These are phyloP conservation scores for Elsinoe perseae DNA, from an alignment of 2,329 filamentous ascomycete genomes.

Conservation along the genomic window DNA sequence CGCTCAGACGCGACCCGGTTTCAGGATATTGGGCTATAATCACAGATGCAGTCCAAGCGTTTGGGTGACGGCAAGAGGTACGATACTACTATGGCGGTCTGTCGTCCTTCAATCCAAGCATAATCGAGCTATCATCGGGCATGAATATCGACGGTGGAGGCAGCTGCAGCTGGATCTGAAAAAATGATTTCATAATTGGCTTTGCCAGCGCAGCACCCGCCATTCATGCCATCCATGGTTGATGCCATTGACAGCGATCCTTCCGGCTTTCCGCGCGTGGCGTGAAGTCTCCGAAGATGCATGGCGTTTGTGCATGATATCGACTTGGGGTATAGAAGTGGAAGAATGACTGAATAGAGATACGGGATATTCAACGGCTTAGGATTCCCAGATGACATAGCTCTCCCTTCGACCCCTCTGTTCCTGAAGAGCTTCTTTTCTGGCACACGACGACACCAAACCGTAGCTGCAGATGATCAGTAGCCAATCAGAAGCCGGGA, in stretches of 20 bases:
- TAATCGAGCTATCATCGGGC: constrained; percentile 2
- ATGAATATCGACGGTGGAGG: neutral
- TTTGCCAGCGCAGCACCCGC: constrained; percentile 12
- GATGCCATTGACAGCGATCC: neutral
- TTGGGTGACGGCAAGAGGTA: neutral
- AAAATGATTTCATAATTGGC: constrained; percentile 8
- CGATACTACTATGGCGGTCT: neutral
- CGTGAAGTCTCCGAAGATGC: neutral
- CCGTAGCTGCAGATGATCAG: constrained; percentile 1
- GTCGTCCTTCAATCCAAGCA: neutral
- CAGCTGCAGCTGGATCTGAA: neutral
- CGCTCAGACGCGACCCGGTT: constrained; percentile 13
- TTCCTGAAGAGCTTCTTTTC: constrained; percentile 10
- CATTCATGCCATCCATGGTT: neutral
- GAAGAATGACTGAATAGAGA: neutral
- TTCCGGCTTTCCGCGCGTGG: neutral
- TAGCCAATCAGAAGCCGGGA: constrained; percentile 2
- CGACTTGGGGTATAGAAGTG: neutral
- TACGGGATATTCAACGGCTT: neutral
- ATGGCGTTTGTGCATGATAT: neutral
- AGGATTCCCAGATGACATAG: constrained; percentile 4
- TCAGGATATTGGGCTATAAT: constrained; percentile 12
- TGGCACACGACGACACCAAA: constrained; percentile 7
- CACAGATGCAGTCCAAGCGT: constrained; percentile 5
- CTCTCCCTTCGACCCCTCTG: constrained; percentile 3